Base-by-base conservation (phyloP, 495 filamentous ascomycete species). In the Penicillium crystallinum region DNA sequence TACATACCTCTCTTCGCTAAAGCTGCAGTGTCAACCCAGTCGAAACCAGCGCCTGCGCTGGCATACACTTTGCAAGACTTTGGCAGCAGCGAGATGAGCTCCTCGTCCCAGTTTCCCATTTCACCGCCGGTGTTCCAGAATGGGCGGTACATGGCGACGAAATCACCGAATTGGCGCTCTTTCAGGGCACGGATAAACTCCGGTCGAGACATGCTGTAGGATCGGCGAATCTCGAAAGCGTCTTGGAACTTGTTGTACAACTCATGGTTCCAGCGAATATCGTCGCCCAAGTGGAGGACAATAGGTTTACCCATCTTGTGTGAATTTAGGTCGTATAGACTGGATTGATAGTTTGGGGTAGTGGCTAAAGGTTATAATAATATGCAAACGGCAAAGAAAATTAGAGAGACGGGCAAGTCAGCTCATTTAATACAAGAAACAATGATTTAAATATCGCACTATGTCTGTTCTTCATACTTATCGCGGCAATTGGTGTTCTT, bases 111-210 rank as follows among this genome's bases (percentile, higher is more conserved):
- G 41, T 73, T 68, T 12, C 84, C 84, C 86, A 90, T 89, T 70
- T 90, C 87, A 10, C 83, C 84, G 7, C 87, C 87, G 0, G 82
- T 88, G 45, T 86, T 86, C 87, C 86, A 90, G 62, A 87, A 89
- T 0, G 87, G 87, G 17, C 87, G 77, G 63, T 89, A 86, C 53
- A 89, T 84, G 23, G 84, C 88, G 15, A 74, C 67, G 61, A 91
- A 90, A 53, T 88, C 73, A 4, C 87, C 87, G 77, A 84, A 91
- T 58, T 75, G 74, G 27, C 65, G 72, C 54, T 86, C 81, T 52
- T 77, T 74, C 39, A 91, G 69, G 5, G 81, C 86, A 7, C 71
- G 65, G 36, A 79, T 80, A 67, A 91, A 88, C 38, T 75, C 83
- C 73, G n/a, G 70, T 62, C 34, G 69, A 43, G 35, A 68, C 62